Conservation (phyloP, 108 stramenopile species). For the Pseudonitzschia pungens region DNA sequence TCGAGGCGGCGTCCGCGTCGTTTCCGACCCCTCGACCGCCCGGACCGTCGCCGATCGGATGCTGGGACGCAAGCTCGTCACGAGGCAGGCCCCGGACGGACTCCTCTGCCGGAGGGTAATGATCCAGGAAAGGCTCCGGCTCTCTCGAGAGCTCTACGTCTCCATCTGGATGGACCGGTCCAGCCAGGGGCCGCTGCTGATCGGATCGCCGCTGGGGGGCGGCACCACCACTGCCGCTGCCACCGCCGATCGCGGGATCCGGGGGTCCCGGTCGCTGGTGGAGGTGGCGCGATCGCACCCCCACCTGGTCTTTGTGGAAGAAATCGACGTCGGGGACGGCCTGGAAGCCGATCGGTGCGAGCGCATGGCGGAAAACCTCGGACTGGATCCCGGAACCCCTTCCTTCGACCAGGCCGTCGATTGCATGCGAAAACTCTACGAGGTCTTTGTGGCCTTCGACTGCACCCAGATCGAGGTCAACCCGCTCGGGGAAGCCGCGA, state of each 20-base stretch:
- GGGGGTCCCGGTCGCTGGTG: too few species aligned
- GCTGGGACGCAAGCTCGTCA: constrained; percentile 69
- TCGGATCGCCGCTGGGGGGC: constrained; percentile 73
- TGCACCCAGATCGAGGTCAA: constrained; percentile 93
- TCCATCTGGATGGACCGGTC: constrained; percentile 84
- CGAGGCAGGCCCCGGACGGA: constrained; percentile 83
- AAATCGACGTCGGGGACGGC: constrained; percentile 81
- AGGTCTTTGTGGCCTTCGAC: constrained; percentile 74
- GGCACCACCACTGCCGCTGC: constrained; percentile 23
- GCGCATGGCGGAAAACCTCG: constrained; percentile 56
- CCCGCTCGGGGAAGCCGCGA: constrained; percentile 82
- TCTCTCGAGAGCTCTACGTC: constrained; percentile 84
- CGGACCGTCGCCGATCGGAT: constrained; percentile 47
- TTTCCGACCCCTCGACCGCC: constrained; percentile 47
- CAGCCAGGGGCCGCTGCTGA: constrained; percentile 79
- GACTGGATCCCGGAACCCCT: constrained; percentile 46
- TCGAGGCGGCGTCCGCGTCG: constrained; percentile 69
- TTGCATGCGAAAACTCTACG: constrained; percentile 74
- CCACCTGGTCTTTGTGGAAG: constrained; percentile 72
- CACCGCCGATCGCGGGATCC: too few species aligned
- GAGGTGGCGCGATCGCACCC: constrained; percentile 77
- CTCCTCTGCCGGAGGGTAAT: constrained; percentile 70
- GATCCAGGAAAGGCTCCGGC: constrained; percentile 75
- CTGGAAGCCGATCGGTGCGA: constrained; percentile 60
- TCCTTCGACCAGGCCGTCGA: constrained; percentile 28